These are phyloP conservation scores for Exophiala aquamarina DNA, from an alignment of 2,329 filamentous ascomycete species.

Conservation along the genomic window DNA sequence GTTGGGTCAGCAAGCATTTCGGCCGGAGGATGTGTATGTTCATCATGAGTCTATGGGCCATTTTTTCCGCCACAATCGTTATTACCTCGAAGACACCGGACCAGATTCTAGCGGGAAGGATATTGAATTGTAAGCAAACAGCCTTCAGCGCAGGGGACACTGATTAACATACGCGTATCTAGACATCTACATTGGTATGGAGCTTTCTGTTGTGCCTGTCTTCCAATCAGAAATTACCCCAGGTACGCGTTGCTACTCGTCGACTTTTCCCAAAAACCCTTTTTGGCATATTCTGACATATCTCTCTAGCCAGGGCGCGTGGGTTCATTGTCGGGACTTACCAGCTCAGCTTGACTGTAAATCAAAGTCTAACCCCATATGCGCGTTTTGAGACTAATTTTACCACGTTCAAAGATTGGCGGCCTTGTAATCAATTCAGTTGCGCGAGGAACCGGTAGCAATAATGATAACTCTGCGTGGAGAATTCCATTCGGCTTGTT, in stretches of 20 bases:
- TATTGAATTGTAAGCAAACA: slow-evolving; percentile 38
- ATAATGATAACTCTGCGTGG: slow-evolving; percentile 35
- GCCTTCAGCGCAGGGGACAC: no score
- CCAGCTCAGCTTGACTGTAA: slow-evolving; percentile 24
- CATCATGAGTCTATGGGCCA: slow-evolving; percentile 38
- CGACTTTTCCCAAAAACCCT: no score
- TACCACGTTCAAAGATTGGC: no score
- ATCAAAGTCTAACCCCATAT: slow-evolving; percentile 7
- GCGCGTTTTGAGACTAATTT: no score
- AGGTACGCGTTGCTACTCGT: slow-evolving; percentile 33
- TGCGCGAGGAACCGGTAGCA: not conserved
- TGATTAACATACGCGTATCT: no score
- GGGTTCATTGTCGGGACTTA: slow-evolving; percentile 33
- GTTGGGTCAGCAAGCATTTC: slow-evolving; percentile 31
- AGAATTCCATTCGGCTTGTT: slow-evolving; percentile 38
- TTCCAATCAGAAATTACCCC: slow-evolving; percentile 34
- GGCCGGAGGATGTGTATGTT: slow-evolving; percentile 40
- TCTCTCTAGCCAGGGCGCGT: no score
- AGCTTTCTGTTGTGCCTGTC: slow-evolving; percentile 39
- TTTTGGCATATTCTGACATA: no score
- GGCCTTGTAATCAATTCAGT: not conserved
- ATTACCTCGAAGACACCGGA: slow-evolving; percentile 32
- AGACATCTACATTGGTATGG: slow-evolving; percentile 40
- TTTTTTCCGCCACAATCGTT: slow-evolving; percentile 33
- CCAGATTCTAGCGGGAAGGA: slow-evolving; percentile 38